Percentiles rank a stretch among this genome's conserved stretches.
Evolutionary conservation across 768 basidiomycete genomes (phyloP).

Genomic region (Lanmaoa rubissima): DNA sequence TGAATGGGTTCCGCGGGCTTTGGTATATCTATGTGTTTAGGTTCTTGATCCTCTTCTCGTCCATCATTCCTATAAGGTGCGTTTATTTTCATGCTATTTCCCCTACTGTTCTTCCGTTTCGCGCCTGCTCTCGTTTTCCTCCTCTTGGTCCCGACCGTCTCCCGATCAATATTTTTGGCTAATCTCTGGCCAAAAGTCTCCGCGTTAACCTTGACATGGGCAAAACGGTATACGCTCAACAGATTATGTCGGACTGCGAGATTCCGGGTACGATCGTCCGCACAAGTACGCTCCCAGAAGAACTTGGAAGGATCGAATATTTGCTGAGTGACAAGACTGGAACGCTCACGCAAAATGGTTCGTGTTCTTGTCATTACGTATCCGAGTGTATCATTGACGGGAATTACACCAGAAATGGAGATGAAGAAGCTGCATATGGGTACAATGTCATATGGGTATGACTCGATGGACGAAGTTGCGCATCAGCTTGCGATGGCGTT

Average conservation of each 20-base stretch:
- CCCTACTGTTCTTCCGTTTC: too few species aligned
- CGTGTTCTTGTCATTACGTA: constrained; percentile 15
- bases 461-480: constrained; percentile 98
- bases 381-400: background rate
- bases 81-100: constrained; percentile 21
- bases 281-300: constrained; percentile 96
- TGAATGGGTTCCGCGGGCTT: constrained; percentile 92
- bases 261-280: constrained; percentile 96
- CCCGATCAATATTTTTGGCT: background rate
- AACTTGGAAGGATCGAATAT: constrained; percentile 93
- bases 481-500: constrained; percentile 89
- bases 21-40: constrained; percentile 98
- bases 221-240: constrained; percentile 95
- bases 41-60: constrained; percentile 96
- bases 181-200: constrained; percentile 48
- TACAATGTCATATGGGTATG: constrained; percentile 93
- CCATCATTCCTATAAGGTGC: constrained; percentile 98
- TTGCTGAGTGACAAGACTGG: constrained; percentile 97
- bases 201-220: constrained; percentile 99
- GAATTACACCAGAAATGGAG: constrained; percentile 79
- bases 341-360: constrained; percentile 95
- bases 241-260: constrained; percentile 90
- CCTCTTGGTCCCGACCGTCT: too few species aligned
- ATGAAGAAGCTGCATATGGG: constrained; percentile 99
- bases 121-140: too few species aligned